Percentiles rank a stretch among this genome's conserved stretches.
Evolutionary conservation across 495 filamentous ascomycete genomes (phyloP).

Genomic region (Astrothelium macrocarpum): DNA sequence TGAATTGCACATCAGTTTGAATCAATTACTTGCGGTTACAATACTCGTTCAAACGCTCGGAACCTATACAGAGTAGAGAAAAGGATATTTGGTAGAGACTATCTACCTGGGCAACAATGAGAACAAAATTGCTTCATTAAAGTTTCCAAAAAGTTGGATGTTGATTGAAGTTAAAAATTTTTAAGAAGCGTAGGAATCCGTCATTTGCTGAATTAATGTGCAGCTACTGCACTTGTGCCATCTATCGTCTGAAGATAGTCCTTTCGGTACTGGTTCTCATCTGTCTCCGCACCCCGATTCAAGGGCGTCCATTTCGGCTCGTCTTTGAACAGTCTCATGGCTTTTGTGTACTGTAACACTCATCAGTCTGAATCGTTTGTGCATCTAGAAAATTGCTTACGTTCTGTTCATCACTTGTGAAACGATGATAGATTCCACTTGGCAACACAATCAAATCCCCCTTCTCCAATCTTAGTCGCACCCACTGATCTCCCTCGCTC

Average conservation of each 20-base stretch:
- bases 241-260: slow-evolving; percentile 51
- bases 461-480: slow-evolving; percentile 69
- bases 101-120: too few species aligned
- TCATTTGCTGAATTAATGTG: background rate
- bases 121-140: too few species aligned
- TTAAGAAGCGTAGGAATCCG: too few species aligned
- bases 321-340: slow-evolving; percentile 96
- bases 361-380: slow-evolving; percentile 5
- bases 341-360: slow-evolving; percentile 69
- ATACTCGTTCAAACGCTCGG: too few species aligned
- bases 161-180: background rate
- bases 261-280: slow-evolving; percentile 67
- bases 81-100: too few species aligned
- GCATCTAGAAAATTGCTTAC: slow-evolving; percentile 42
- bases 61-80: too few species aligned
- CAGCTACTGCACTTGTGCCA: background rate
- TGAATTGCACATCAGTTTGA: too few species aligned
- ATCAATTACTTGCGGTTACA: too few species aligned
- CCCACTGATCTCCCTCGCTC: slow-evolving; percentile 66
- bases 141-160: too few species aligned
- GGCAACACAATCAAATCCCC: slow-evolving; percentile 75
- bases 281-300: slow-evolving; percentile 69
- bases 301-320: slow-evolving; percentile 98
- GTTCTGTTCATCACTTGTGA: slow-evolving; percentile 85
- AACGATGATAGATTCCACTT: slow-evolving; percentile 94